Evolutionary conservation across 83 land plant species (phyloP), one percentile per base, ranked within the genome.

Genomic region (Picea abies): DNA sequence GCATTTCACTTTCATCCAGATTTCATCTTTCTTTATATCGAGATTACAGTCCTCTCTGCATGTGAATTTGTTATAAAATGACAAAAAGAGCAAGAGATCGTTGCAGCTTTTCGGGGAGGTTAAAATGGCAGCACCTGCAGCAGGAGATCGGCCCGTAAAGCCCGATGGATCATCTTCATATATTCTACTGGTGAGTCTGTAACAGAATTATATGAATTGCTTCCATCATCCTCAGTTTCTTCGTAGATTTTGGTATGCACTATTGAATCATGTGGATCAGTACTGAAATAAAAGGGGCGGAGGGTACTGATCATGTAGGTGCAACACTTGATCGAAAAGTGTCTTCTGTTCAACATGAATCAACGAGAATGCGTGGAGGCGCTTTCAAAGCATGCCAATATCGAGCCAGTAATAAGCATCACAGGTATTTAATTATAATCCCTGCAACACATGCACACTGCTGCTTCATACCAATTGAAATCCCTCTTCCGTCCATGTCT

Each of bases 341-440:
- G 91, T 64, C 65, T 91, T 60, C 76, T 85, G 76, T 89, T 87
- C 83, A 82, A 82, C 83, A 91, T 91, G 93, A 80, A 66, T 20
- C 87, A 85, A 78, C 87, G 89, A 49, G 89, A 91, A 78, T 88
- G 93, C 87, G 81, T 86, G 85, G 89, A 84, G 58, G 91, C 93
- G 22, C 85, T 91, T 29, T 87, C 87, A n/a, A 88, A 84, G 44
- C 88, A 91, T 82, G 91, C 93, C 73, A 85, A 86, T 32, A 86
- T 91, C 82, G 39, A 84, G 8, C 93, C 93, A 8, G 87, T 88
- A 80, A 88, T 91, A 83, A 91, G 87, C 16, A 84, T 88, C 25
- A 89, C 91, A 23, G 93, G 90, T 89, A 14, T 7, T 49, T 37
- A 16, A 11, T 32, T 26, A 63, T 26, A 41, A 17, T 0, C 10